Evolutionary conservation across 2,329 filamentous ascomycete genomes (phyloP).

Genomic region (Aspergillus pseudotamarii): DNA sequence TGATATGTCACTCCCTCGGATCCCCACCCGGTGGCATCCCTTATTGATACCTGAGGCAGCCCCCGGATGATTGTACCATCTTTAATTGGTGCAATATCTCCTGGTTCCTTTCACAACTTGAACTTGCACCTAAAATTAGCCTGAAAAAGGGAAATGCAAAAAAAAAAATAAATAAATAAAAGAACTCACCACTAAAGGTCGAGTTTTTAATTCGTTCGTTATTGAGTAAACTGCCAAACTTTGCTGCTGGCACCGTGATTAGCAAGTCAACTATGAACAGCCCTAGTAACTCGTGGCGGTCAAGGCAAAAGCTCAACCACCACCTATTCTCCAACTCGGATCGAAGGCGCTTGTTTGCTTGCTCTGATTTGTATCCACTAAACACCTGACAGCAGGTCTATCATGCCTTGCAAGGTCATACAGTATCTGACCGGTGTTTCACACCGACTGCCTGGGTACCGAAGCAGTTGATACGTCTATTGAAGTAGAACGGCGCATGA

Average conservation of each 20-base stretch:
- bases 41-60: slow-evolving; percentile 4
- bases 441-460: neutral
- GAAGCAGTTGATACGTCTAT: slow-evolving; percentile 8
- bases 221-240: neutral
- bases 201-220: neutral
- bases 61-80: neutral
- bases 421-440: slow-evolving; percentile 8
- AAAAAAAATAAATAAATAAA: neutral
- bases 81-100: slow-evolving; percentile 13
- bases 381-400: neutral
- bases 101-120: neutral
- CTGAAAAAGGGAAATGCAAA: neutral
- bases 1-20: slow-evolving; percentile 1
- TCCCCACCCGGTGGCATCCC: neutral
- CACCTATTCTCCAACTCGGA: neutral
- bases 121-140: neutral
- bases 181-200: neutral
- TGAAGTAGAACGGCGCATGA: neutral
- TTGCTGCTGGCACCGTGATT: neutral
- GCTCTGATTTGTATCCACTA: neutral
- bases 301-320: neutral
- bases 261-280: neutral
- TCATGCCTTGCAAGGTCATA: neutral
- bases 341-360: neutral
- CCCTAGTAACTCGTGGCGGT: neutral